phyloP scores from a whole-genome alignment of 805 yeast genomes.

The Candida odintsovae region DNA sequence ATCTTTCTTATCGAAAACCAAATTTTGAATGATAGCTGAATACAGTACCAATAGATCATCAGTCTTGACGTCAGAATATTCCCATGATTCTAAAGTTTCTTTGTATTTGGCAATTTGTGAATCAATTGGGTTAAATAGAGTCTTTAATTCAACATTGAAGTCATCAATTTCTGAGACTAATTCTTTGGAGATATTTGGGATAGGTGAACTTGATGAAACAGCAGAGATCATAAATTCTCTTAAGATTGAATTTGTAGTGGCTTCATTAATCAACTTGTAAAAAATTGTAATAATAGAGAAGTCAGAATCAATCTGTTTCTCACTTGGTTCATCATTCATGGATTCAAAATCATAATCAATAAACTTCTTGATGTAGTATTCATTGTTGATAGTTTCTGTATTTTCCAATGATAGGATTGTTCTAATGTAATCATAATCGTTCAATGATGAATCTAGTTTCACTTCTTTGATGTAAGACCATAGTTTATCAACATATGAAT shows the following conservation, averaged over 20 bases:
- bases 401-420: constrained; percentile 21
- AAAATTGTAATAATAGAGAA: constrained; percentile 14
- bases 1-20: constrained; percentile 20
- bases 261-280: constrained; percentile 17
- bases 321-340: constrained; percentile 7
- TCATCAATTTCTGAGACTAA: constrained; percentile 12
- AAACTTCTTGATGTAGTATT: constrained; percentile 17
- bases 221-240: constrained; percentile 20
- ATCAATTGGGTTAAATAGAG: constrained; percentile 26
- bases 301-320: background rate
- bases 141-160: constrained; percentile 18
- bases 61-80: constrained; percentile 13
- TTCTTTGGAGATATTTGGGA: constrained; percentile 12
- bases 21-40: constrained; percentile 25
- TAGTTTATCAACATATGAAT: constrained; percentile 20
- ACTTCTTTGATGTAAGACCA: constrained; percentile 23
- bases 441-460: constrained; percentile 10
- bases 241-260: constrained; percentile 17
- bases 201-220: constrained; percentile 16
- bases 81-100: constrained; percentile 16
- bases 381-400: constrained; percentile 23
- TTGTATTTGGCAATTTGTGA: constrained; percentile 17
- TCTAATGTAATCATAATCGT: constrained; percentile 22
- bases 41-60: constrained; percentile 22
- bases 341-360: constrained; percentile 6